These are phyloP conservation scores for Gonapodya sp. DNA, from an alignment of 192 early-diverging fungal genomes.

Conservation along the genomic window DNA sequence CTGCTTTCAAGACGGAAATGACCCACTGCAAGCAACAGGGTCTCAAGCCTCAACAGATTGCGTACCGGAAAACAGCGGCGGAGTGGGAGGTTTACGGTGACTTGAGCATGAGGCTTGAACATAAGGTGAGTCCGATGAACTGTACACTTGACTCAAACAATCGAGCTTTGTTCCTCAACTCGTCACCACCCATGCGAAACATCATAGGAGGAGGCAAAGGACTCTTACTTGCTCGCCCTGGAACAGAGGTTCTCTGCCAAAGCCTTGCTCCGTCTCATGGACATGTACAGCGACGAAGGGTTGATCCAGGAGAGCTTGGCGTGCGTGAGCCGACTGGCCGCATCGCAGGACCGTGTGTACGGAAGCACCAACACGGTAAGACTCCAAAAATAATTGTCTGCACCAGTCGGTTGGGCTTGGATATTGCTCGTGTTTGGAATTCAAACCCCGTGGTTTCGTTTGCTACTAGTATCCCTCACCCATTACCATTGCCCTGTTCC, in stretches of 20 bases:
- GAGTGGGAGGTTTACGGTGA: constrained; percentile 99
- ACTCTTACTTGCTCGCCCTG: constrained; percentile 78
- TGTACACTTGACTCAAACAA: neutral
- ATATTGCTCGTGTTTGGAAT: constrained; percentile 7
- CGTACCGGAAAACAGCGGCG: constrained; percentile 85
- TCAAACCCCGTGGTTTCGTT: neutral
- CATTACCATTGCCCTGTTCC: constrained; percentile 73
- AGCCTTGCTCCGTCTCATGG: constrained; percentile 77
- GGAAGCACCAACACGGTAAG: constrained; percentile 49
- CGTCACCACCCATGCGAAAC: constrained; percentile 5
- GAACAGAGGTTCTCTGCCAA: constrained; percentile 88
- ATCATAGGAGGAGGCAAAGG: constrained; percentile 85
- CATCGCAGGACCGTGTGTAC: constrained; percentile 83
- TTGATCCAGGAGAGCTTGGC: constrained; percentile 71
- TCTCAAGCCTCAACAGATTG: constrained; percentile 39
- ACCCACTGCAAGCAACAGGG: constrained; percentile 54
- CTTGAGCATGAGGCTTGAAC: constrained; percentile 73
- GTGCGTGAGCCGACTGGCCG: constrained; percentile 71
- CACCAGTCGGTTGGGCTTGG: no score
- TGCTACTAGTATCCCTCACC: constrained; percentile 70
- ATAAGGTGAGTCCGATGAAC: constrained; percentile 39
- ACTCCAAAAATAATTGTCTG: constrained; percentile 53
- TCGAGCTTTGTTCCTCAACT: neutral
- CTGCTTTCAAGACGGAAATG: constrained; percentile 82
- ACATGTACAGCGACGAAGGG: constrained; percentile 70